phyloP scores from a whole-genome alignment of 1,139 yeast species.

The Hanseniaspora gamundiae region DNA sequence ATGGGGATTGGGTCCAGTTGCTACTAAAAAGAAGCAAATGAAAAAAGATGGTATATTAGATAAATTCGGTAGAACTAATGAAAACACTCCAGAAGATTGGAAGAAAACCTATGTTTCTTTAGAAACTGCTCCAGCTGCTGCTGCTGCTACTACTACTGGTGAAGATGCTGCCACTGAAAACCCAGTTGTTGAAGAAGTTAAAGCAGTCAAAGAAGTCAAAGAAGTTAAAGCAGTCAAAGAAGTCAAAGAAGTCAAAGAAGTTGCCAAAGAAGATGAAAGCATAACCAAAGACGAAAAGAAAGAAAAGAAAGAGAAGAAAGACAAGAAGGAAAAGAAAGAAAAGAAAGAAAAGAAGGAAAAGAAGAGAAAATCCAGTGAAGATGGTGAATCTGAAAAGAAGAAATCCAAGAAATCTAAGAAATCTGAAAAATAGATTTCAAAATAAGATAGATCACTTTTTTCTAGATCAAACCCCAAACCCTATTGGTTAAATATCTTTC shows the following conservation, averaged over 20 bases:
- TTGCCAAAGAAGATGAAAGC: conserved; percentile 29
- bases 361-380: conserved; percentile 56
- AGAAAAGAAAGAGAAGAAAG: conserved; percentile 43
- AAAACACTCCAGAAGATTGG: conserved; percentile 90
- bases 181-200: conserved; percentile 27
- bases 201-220: conserved; percentile 25
- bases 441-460: neutral
- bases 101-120: conserved; percentile 76
- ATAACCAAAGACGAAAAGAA: conserved; percentile 40
- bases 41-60: conserved; percentile 96
- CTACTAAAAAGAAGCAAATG: conserved; percentile 95
- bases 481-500: too few relatives aligned
- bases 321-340: conserved; percentile 53
- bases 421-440: conserved; percentile 11
- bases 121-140: conserved; percentile 31
- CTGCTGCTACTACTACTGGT: conserved; percentile 25
- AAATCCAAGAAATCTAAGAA: conserved; percentile 46
- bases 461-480: too few relatives aligned
- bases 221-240: conserved; percentile 27
- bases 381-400: conserved; percentile 40
- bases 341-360: conserved; percentile 51
- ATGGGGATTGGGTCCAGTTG: conserved; percentile 99
- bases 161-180: conserved; percentile 26
- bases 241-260: conserved; percentile 13
- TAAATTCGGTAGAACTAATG: conserved; percentile 87